Evolutionary conservation across 1,139 yeast genomes (phyloP).

Genomic region (Magnusiomyces tetraspermus): DNA sequence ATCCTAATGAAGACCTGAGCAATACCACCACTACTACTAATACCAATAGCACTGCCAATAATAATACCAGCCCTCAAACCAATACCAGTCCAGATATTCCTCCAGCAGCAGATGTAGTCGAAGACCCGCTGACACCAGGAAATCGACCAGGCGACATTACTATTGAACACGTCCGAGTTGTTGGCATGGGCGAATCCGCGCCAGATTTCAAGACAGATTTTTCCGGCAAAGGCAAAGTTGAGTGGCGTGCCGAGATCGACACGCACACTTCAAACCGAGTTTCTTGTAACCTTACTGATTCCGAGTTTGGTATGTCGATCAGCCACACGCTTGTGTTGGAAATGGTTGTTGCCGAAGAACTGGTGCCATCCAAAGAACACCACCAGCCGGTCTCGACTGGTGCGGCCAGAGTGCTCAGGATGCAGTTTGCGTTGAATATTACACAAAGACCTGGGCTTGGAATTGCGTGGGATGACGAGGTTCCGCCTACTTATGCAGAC

Average conservation of each 20-base stretch:
- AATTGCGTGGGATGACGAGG: conserved; percentile 98
- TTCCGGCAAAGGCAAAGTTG: conserved; percentile 63
- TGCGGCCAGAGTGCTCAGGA: conserved; percentile 83
- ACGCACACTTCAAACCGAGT: conserved; percentile 45
- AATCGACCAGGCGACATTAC: conserved; percentile 22
- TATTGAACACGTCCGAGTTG: conserved; percentile 61
- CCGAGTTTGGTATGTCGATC: conserved; percentile 66
- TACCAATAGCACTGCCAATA: background rate
- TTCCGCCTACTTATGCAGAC: conserved; percentile 90
- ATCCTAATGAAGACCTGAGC: no score
- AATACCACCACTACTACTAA: no score
- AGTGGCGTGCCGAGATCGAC: conserved; percentile 51
- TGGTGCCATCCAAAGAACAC: conserved; percentile 27
- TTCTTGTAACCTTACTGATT: conserved; percentile 75
- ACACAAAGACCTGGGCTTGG: conserved; percentile 94
- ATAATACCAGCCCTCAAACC: background rate
- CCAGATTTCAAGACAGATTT: conserved; percentile 95
- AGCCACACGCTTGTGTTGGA: conserved; percentile 72
- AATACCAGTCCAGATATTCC: no score
- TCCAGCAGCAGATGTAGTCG: no score
- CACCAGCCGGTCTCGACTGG: conserved; percentile 45
- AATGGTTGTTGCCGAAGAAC: conserved; percentile 87
- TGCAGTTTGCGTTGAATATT: conserved; percentile 76
- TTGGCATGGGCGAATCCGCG: conserved; percentile 71
- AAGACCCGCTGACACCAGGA: conserved; percentile 10